A percentile compares a stretch with the other conserved stretches of the same genome.
phyloP scores from a whole-genome alignment of 805 yeast genomes.

The Pichia cephalocereana region DNA sequence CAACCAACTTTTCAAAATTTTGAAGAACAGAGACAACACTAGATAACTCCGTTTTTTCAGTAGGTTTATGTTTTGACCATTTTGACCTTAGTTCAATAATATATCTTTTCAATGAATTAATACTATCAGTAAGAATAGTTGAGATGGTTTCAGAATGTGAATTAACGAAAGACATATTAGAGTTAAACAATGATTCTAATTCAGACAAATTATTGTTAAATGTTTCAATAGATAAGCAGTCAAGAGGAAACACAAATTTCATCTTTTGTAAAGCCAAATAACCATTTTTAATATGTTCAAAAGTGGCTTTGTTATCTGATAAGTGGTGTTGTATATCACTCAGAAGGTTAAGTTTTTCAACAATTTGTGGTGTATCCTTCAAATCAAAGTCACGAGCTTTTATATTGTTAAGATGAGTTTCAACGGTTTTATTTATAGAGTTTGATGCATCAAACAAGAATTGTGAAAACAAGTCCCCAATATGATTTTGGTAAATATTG shows the following conservation, averaged over 20 bases:
- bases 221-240: no score
- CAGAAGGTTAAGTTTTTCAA: slow-evolving; percentile 31
- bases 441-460: neutral
- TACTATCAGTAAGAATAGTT: slow-evolving; percentile 4
- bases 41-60: slow-evolving; percentile 32
- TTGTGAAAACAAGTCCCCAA: neutral
- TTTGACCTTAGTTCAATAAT: neutral
- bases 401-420: neutral
- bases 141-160: slow-evolving; percentile 2
- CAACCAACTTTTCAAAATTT: slow-evolving; percentile 15
- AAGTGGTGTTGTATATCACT: slow-evolving; percentile 22
- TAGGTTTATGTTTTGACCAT: slow-evolving; percentile 27
- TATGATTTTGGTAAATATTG: slow-evolving; percentile 43
- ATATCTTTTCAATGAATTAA: neutral
- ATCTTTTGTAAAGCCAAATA: slow-evolving; percentile 25
- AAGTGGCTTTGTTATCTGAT: neutral
- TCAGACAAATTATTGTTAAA: no score
- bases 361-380: slow-evolving; percentile 11
- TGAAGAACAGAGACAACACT: slow-evolving; percentile 34
- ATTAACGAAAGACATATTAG: no score
- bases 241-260: slow-evolving; percentile 26
- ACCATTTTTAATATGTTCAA: slow-evolving; percentile 19
- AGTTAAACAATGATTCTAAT: no score
- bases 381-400: neutral
- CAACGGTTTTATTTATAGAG: neutral